phyloP scores from a whole-genome alignment of 2,329 filamentous ascomycete genomes.

The Sporothrix luriei region DNA sequence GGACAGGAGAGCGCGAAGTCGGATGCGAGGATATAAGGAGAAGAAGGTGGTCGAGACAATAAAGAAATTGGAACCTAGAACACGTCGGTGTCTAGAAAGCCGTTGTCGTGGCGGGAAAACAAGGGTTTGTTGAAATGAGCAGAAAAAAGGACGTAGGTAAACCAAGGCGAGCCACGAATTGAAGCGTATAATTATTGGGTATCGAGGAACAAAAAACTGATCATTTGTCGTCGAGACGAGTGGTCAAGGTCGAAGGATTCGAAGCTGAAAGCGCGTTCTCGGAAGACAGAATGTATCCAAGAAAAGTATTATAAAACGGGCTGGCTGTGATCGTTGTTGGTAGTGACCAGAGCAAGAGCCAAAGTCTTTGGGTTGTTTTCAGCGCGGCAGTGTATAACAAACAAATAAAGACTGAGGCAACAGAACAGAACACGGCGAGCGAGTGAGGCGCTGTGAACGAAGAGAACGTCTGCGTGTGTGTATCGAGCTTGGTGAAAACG shows the following conservation, averaged over 20 bases:
- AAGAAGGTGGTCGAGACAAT: background rate
- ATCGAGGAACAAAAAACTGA: slow-evolving; percentile 31
- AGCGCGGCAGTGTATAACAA: slow-evolving; percentile 21
- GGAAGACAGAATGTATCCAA: slow-evolving; percentile 20
- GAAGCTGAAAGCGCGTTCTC: slow-evolving; percentile 19
- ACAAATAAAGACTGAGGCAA: slow-evolving; percentile 16
- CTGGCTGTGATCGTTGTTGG: background rate
- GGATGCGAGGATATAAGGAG: background rate
- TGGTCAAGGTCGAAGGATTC: slow-evolving; percentile 16
- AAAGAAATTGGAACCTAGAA: slow-evolving; percentile 6
- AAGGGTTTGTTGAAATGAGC: background rate
- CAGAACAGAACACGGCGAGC: background rate
- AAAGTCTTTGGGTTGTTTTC: background rate
- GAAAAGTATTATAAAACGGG: slow-evolving; percentile 21
- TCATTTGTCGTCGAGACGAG: slow-evolving; percentile 16
- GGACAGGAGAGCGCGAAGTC: background rate
- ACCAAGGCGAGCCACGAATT: slow-evolving; percentile 27
- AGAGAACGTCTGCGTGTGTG: slow-evolving; percentile 16
- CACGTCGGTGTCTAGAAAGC: slow-evolving; percentile 11
- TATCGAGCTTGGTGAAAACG: slow-evolving; percentile 1
- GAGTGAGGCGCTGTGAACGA: background rate
- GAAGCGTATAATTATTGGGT: slow-evolving; percentile 28
- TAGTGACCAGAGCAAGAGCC: background rate
- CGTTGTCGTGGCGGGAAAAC: background rate
- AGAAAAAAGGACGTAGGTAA: background rate